These are phyloP conservation scores for Grosmannia huntii DNA, from an alignment of 2,329 filamentous ascomycete species.

Conservation along the genomic window DNA sequence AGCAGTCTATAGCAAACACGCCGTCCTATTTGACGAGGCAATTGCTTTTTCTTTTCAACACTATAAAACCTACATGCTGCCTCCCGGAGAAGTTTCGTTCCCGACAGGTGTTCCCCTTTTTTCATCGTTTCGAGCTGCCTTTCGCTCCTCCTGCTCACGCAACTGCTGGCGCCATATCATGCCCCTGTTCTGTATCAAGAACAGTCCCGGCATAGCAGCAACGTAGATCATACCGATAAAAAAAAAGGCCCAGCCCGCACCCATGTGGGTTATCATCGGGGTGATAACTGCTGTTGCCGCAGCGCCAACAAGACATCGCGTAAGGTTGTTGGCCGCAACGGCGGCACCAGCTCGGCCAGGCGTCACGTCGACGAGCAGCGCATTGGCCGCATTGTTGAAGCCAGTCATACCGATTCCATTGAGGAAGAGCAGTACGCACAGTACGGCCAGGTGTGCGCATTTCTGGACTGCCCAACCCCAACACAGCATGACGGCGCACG, in stretches of 20 bases:
- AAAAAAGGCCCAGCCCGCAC: slow-evolving; percentile 38
- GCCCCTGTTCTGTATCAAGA: slow-evolving; percentile 28
- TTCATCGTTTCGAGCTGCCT: slow-evolving; percentile 7
- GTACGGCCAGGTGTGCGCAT: slow-evolving; percentile 29
- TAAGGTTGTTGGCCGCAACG: slow-evolving; percentile 43
- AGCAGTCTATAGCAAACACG: too few relatives aligned
- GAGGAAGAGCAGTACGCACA: slow-evolving; percentile 32
- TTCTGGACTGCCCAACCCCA: slow-evolving; percentile 41
- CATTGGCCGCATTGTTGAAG: slow-evolving; percentile 38
- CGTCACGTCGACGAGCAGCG: slow-evolving; percentile 43
- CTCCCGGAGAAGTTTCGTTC: too few relatives aligned
- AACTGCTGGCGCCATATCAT: slow-evolving; percentile 28
- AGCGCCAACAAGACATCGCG: slow-evolving; percentile 41
- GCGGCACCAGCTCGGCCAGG: slow-evolving; percentile 38
- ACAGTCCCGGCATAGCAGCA: slow-evolving; percentile 24
- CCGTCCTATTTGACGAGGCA: too few relatives aligned
- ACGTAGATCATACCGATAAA: slow-evolving; percentile 31
- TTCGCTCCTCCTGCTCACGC: slow-evolving; percentile 16
- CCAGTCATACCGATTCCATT: slow-evolving; percentile 37
- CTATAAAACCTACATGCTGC: too few relatives aligned
- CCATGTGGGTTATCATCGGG: slow-evolving; percentile 37
- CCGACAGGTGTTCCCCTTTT: too few relatives aligned
- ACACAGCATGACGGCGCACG: slow-evolving; percentile 29
- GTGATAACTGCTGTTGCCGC: slow-evolving; percentile 37
- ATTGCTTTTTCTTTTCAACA: too few relatives aligned